Conservation (phyloP, 306 rosid genomes). For the Citrullus amarus region DNA sequence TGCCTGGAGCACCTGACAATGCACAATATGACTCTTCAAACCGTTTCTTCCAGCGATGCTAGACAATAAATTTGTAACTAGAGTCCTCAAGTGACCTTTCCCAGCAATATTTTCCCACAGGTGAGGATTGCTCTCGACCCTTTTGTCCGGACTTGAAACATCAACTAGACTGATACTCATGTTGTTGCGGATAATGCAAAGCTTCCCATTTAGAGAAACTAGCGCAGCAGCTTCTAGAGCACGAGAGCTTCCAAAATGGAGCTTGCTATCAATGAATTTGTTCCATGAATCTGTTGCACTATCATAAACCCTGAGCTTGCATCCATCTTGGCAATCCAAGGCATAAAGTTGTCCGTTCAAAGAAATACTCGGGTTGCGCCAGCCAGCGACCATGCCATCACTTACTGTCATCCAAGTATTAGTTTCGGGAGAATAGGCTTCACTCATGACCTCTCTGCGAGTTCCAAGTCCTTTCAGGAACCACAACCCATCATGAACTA, state of each 20-base stretch:
- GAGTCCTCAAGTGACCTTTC: conserved; percentile 64
- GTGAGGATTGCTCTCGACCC: conserved; percentile 67
- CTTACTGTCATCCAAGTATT: conserved; percentile 76
- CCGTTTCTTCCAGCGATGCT: conserved; percentile 80
- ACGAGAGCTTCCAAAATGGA: conserved; percentile 83
- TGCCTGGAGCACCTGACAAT: conserved; percentile 95
- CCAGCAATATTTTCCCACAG: conserved; percentile 97
- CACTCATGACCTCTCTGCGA: conserved; percentile 83
- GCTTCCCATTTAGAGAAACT: conserved; percentile 88
- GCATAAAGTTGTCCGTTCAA: conserved; percentile 80
- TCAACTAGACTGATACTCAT: conserved; percentile 97
- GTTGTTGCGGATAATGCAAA: conserved; percentile 91
- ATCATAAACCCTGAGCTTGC: conserved; percentile 88
- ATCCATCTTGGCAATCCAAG: conserved; percentile 86
- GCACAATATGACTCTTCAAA: conserved; percentile 93
- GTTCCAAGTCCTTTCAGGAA: conserved; percentile 90
- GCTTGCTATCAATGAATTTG: conserved; percentile 89
- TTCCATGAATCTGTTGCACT: conserved; percentile 73
- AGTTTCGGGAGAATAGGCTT: conserved; percentile 81
- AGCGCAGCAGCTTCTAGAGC: conserved; percentile 95
- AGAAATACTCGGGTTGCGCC: conserved; percentile 96
- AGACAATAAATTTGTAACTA: conserved; percentile 79
- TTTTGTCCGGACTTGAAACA: conserved; percentile 52
- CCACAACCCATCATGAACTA: conserved; percentile 85
- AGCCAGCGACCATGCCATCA: conserved; percentile 77